Evolutionary conservation across 371 early-diverging fungal genomes (phyloP).

Genomic region (Rhizopus microsporus): DNA sequence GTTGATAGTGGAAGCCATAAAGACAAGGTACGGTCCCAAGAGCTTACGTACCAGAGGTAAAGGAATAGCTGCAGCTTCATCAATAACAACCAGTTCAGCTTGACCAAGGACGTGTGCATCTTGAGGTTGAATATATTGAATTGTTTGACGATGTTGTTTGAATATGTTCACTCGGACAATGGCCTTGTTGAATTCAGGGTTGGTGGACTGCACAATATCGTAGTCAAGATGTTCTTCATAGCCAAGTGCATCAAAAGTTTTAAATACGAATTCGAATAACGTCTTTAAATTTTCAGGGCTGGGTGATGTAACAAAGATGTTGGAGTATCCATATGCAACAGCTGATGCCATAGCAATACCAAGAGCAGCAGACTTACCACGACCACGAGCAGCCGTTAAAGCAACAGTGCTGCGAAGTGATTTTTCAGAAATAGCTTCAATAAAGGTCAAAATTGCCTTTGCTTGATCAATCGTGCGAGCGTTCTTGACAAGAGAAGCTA

Average conservation of each 20-base stretch:
- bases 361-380: slow-evolving; percentile 99
- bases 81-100: slow-evolving; percentile 98
- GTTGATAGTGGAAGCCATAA: slow-evolving; percentile 99
- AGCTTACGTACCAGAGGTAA: slow-evolving; percentile 90
- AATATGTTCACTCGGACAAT: slow-evolving; percentile 96
- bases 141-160: slow-evolving; percentile 96
- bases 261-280: slow-evolving; percentile 96
- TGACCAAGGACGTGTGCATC: slow-evolving; percentile 92
- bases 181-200: slow-evolving; percentile 92
- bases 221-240: slow-evolving; percentile 98
- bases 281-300: slow-evolving; percentile 98
- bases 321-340: slow-evolving; percentile 97
- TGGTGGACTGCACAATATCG: slow-evolving; percentile 94
- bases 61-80: slow-evolving; percentile 99
- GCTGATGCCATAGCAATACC: slow-evolving; percentile 97
- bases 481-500: slow-evolving; percentile 77
- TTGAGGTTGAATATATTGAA: slow-evolving; percentile 97
- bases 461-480: slow-evolving; percentile 95
- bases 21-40: slow-evolving; percentile 94
- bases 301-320: slow-evolving; percentile 98
- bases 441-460: slow-evolving; percentile 91
- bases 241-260: slow-evolving; percentile 95
- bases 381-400: slow-evolving; percentile 97
- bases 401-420: slow-evolving; percentile 89
- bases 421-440: slow-evolving; percentile 94